These are phyloP conservation scores for Mucor irregularis DNA, from an alignment of 371 early-diverging fungal genomes.

Conservation along the genomic window DNA sequence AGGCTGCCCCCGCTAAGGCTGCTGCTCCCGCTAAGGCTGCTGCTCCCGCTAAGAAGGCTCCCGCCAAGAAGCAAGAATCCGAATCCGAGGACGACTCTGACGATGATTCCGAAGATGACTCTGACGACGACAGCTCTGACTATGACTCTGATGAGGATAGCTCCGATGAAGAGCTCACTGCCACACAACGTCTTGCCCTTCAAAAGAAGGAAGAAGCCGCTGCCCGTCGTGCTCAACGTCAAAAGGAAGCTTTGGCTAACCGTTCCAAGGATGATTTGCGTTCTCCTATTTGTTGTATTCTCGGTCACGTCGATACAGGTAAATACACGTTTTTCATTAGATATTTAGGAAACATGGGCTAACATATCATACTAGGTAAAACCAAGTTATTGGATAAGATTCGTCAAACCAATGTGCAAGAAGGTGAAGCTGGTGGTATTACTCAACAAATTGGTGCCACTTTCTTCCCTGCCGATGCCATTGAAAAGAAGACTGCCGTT, in stretches of 20 bases:
- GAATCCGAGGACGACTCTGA: conserved; percentile 23
- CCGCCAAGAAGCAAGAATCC: conserved; percentile 39
- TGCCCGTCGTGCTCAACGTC: conserved; percentile 72
- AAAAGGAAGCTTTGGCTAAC: conserved; percentile 80
- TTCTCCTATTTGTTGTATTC: conserved; percentile 99
- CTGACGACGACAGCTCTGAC: conserved; percentile 51
- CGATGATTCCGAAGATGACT: conserved; percentile 13
- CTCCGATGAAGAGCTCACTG: conserved; percentile 65
- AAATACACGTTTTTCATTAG: no score
- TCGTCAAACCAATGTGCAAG: conserved; percentile 99
- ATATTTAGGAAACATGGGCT: no score
- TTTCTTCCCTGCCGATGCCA: conserved; percentile 97
- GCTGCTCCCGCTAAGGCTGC: conserved; percentile 31
- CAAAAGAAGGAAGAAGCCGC: conserved; percentile 82
- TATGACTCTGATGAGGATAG: conserved; percentile 51
- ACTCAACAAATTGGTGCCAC: conserved; percentile 99
- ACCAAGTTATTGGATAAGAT: conserved; percentile 99
- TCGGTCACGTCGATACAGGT: conserved; percentile 99
- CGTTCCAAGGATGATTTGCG: conserved; percentile 90
- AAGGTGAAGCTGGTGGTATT: conserved; percentile 99
- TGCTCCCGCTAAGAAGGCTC: conserved; percentile 20
- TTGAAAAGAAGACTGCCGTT: conserved; percentile 88
- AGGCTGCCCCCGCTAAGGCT: conserved; percentile 29
- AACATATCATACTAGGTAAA: no score
- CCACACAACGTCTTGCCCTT: conserved; percentile 60